Percentiles rank a stretch among this genome's conserved stretches.
phyloP scores from a whole-genome alignment of 108 stramenopile genomes.

The Nannochloropsis granulata region DNA sequence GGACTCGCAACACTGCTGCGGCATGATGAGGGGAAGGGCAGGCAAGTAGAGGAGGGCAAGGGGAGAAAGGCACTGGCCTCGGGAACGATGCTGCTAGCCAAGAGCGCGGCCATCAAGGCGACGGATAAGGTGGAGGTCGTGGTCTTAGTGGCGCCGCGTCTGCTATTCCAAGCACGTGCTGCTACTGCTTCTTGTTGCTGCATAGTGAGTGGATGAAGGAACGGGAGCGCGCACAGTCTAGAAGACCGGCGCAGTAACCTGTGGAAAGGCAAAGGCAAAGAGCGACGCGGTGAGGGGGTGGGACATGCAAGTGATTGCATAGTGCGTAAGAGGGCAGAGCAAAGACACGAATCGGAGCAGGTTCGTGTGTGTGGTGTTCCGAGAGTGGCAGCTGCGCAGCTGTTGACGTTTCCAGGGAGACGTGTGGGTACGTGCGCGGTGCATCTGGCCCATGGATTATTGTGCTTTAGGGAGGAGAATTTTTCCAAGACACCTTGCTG shows the following conservation, averaged over 20 bases:
- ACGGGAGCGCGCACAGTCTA: neutral
- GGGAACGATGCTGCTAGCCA: neutral
- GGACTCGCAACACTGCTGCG: neutral
- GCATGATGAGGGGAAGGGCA: neutral
- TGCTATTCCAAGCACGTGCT: neutral
- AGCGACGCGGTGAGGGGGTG: no score
- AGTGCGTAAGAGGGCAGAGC: no score
- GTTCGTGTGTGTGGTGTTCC: no score
- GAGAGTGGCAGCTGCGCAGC: no score
- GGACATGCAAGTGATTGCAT: no score
- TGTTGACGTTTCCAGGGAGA: no score
- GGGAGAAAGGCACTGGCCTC: neutral
- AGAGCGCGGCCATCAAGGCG: neutral
- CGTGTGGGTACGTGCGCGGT: no score
- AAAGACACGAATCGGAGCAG: no score
- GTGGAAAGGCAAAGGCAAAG: no score
- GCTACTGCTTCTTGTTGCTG: neutral
- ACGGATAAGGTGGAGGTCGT: neutral
- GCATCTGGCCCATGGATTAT: no score
- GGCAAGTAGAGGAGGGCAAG: neutral
- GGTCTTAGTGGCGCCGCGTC: neutral
- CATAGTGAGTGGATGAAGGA: neutral
- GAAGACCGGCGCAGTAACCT: neutral
- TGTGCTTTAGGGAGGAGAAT: no score
- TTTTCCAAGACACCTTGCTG: no score